Base-by-base conservation (phyloP, 371 early-diverging fungal species). In the Mucor sp. region DNA sequence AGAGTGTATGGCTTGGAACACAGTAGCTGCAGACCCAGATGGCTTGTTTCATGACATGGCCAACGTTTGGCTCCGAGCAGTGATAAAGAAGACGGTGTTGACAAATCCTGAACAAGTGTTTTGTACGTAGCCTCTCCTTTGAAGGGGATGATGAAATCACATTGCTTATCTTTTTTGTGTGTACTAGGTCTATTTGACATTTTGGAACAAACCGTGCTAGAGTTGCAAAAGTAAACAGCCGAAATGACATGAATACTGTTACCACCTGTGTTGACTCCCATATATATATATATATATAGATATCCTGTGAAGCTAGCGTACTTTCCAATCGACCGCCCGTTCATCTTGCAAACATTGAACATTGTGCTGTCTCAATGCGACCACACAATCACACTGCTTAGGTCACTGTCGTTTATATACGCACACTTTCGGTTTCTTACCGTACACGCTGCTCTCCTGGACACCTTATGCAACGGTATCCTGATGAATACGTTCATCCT, bases 1-100 rank as follows among this genome's bases (percentile, higher is more conserved):
- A 19, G 85, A 86, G 32, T 85, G 85, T 17, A 75, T 86, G 59
- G 78, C 79, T 19, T 79, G 81, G 35, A 80, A 82, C 32, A 74
- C 79, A 23, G 70, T 75, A 37, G 71, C 69, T 28, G 69, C 74
- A 4, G 76, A 75, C 19, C 50, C 39, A 14, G 11, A n/a, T 28
- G 74, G 72, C 21, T 63, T 84, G 7, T 87, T 77, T 65, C 76
- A 82, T 28, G 85, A 84, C 5, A 86, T 86, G 85, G 58, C 83
- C 28, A 85, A 85, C 65, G 73, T 83, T 35, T 87, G 85, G 85
- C 72, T 87, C 35, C 76, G 82, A n/a, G 67, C 81, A 8, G 83
- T 79, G 11, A 76, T 84, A 12, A 85, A 79, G 53, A 79, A 60
- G 35, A 85, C 86, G 4, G 76, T 80, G 6, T 66, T 85, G 25